Percentiles rank a stretch among this genome's conserved stretches.
Conservation (phyloP, 768 basidiomycete species). For the Panaeolus cyanescens region DNA sequence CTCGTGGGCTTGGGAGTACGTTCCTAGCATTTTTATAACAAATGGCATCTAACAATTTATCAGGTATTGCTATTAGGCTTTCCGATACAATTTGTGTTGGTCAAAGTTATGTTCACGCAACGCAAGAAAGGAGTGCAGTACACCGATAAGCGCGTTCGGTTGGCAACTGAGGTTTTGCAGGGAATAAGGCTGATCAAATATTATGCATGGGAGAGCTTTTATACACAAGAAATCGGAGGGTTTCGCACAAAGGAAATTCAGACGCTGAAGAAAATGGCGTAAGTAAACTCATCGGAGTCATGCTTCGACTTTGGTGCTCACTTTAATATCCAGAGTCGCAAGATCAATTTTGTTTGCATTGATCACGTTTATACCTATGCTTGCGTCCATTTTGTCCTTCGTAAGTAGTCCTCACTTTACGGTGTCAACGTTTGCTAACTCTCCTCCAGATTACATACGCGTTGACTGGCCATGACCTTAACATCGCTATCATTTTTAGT, state of each 20-base stretch:
- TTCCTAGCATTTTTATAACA: conserved; percentile 1
- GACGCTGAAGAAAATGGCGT: conserved; percentile 40
- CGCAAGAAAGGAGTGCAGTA: conserved; percentile 59
- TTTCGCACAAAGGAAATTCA: conserved; percentile 41
- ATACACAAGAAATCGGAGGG: conserved; percentile 39
- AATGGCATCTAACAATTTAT: not conserved
- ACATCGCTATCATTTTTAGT: conserved; percentile 56
- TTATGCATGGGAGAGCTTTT: conserved; percentile 62
- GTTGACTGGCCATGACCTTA: conserved; percentile 54
- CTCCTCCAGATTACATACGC: conserved; percentile 59
- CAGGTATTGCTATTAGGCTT: conserved; percentile 57
- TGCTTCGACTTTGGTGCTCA: not conserved
- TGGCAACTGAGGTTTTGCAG: conserved; percentile 68
- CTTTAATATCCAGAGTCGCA: conserved; percentile 28
- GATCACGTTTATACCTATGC: conserved; percentile 51
- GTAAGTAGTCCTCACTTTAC: conserved; percentile 31
- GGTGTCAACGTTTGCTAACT: not conserved
- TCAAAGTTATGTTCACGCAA: conserved; percentile 52
- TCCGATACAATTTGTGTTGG: conserved; percentile 59
- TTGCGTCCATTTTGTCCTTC: conserved; percentile 52
- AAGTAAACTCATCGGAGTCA: conserved; percentile 10
- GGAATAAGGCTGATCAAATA: conserved; percentile 68
- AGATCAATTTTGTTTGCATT: conserved; percentile 40
- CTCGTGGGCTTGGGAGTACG: conserved; percentile 57
- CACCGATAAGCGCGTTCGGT: conserved; percentile 66